Conservation (phyloP, 2,329 filamentous ascomycete species). For the Fusarium duplospermum region DNA sequence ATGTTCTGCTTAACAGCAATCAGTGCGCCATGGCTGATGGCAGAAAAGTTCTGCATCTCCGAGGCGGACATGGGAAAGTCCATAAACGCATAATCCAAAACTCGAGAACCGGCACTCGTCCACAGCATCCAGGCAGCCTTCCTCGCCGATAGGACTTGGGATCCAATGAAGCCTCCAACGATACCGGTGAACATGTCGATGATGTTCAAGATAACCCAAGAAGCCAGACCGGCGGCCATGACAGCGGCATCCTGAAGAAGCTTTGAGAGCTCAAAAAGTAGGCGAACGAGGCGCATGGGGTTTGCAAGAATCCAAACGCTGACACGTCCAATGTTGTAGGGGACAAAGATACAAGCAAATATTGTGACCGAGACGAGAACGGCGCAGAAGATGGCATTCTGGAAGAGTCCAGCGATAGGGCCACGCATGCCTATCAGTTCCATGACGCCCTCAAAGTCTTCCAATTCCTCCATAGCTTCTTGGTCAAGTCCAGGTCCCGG, state of each 20-base stretch:
- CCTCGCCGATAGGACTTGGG: conserved; percentile 47
- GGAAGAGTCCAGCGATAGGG: conserved; percentile 87
- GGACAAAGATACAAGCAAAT: conserved; percentile 86
- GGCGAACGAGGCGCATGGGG: conserved; percentile 79
- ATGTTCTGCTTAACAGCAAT: conserved; percentile 68
- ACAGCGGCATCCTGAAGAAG: conserved; percentile 81
- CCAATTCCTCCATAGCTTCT: conserved; percentile 83
- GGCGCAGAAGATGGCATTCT: conserved; percentile 94
- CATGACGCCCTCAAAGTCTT: conserved; percentile 95
- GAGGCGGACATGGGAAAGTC: conserved; percentile 65
- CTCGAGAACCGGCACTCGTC: conserved; percentile 57
- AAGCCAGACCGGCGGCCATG: conserved; percentile 69
- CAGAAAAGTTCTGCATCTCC: conserved; percentile 82
- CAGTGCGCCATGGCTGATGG: conserved; percentile 78
- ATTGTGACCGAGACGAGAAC: conserved; percentile 90
- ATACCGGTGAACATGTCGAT: conserved; percentile 52
- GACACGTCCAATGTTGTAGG: conserved; percentile 91
- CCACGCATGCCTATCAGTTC: conserved; percentile 97
- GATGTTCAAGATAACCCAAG: conserved; percentile 55
- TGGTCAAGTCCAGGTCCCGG: conserved; percentile 77
- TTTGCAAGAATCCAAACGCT: conserved; percentile 83
- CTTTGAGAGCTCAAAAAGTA: conserved; percentile 80
- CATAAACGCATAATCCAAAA: conserved; percentile 62
- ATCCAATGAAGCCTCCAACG: conserved; percentile 47
- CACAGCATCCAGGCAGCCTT: conserved; percentile 58